Base-by-base conservation (phyloP, 139 green algal species). In the Micractinium sp. region DNA sequence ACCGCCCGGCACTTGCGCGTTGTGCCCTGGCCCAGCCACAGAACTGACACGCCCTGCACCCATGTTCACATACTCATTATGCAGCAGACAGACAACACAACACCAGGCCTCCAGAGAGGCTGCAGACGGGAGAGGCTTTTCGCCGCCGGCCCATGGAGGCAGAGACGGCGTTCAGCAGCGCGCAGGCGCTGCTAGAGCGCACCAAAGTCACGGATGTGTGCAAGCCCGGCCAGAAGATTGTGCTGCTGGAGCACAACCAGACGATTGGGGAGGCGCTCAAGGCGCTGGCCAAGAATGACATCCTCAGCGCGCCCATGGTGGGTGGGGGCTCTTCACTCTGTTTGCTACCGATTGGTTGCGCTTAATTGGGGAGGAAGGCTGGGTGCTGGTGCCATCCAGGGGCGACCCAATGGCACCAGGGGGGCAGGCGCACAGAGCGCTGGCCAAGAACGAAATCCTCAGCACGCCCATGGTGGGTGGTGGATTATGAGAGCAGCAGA, bases 271-370 rank as follows among this genome's bases (percentile, higher is more conserved):
- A 94, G 5, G 93, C 93, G 0, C 88, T 95, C 13, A 90, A 92
- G 91, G 82, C 89, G 33, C 90, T 97, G 39, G 92, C 94, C 20
- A 81, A 91, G 77, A 83, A 93, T n/a, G 81, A 91, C 35, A 96
- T 97, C 79, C 89, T 97, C 14, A 95, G 90, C 9, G 95, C 95
- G 0, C 95, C 95, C 0, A 79, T 97, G 38, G 83, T 67, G 67
- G 19, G 83, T 67, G 36, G 39, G 25, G 0, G 76, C 16, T 2
- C 0, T 9, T 27, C 35, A 38, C 18, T 31, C 19, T 29, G 9
- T 38, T 16, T 18, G 31, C 31, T 77, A 35, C 19, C 18, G 33
- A 0, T 80, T 80, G 73, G 60, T 66, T 14, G 4, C 88, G 95
- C 4, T 85, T 94, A 7, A 77, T 60, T 3, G 91, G 90, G 47